Evolutionary conservation across 495 filamentous ascomycete genomes (phyloP).

Genomic region (Neurospora sp.): DNA sequence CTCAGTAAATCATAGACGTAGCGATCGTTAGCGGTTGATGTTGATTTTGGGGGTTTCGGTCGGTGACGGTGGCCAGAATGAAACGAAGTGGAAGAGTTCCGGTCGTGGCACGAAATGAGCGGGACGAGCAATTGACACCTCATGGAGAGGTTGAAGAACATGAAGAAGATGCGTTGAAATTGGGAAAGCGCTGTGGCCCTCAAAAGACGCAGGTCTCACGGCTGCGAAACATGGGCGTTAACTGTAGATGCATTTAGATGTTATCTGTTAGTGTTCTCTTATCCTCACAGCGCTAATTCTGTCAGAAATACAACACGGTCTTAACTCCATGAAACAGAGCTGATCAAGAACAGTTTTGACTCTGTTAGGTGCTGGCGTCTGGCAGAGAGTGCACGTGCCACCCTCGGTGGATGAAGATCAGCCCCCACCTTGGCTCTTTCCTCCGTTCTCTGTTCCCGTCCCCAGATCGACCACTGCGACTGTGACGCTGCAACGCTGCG

Average conservation of each 20-base stretch:
- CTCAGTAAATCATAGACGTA: neutral
- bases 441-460: neutral
- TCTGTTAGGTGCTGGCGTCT: neutral
- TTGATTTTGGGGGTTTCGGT: neutral
- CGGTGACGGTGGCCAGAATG: neutral
- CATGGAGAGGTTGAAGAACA: neutral
- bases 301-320: neutral
- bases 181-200: neutral
- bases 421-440: neutral
- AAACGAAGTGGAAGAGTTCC: neutral
- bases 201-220: too few species aligned
- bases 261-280: neutral
- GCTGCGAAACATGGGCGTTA: neutral
- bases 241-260: neutral
- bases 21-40: neutral
- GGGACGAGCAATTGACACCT: neutral
- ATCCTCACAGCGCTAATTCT: neutral
- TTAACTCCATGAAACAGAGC: neutral
- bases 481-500: neutral
- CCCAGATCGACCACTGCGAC: neutral
- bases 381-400: neutral
- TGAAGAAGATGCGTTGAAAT: neutral
- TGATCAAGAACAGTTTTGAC: neutral
- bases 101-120: neutral
- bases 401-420: neutral